phyloP scores from a whole-genome alignment of 1,284 basidiomycete species.

The Cryptococcus jaspeensis region DNA sequence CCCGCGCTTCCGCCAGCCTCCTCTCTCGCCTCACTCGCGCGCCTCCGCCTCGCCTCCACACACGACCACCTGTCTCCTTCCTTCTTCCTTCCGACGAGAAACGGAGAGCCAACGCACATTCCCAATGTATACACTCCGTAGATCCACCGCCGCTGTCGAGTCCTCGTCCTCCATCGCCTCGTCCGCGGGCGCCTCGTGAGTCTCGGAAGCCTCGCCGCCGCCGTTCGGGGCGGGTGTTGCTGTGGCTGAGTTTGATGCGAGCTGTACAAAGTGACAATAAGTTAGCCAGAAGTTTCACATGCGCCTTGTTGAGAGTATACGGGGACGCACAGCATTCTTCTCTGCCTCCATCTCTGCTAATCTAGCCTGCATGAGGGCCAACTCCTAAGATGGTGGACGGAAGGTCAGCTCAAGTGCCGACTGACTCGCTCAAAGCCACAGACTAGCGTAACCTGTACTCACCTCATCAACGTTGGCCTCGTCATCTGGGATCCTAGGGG shows the following conservation, averaged over 20 bases:
- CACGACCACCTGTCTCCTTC: neutral
- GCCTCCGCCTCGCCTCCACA: neutral
- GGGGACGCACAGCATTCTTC: conserved; percentile 60
- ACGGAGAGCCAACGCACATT: conserved; percentile 67
- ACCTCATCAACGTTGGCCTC: conserved; percentile 48
- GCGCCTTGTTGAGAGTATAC: conserved; percentile 1
- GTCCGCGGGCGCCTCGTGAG: conserved; percentile 25
- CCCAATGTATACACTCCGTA: conserved; percentile 90
- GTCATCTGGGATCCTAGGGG: conserved; percentile 38
- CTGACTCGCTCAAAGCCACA: neutral
- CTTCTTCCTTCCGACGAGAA: neutral
- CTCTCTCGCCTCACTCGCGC: neutral
- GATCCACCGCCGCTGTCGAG: conserved; percentile 67
- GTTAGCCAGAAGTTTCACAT: neutral
- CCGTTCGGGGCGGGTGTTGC: conserved; percentile 6
- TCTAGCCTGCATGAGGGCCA: conserved; percentile 78
- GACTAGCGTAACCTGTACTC: neutral
- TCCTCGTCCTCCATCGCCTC: conserved; percentile 64
- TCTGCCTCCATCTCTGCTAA: conserved; percentile 86
- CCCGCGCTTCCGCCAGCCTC: neutral
- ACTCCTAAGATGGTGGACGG: conserved; percentile 43
- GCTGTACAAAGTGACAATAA: neutral
- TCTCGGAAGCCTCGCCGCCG: conserved; percentile 9
- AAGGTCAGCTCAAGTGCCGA: neutral
- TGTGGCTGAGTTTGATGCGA: conserved; percentile 14